Evolutionary conservation across 2,329 filamentous ascomycete genomes (phyloP).

Genomic region (Massarina eburnea): DNA sequence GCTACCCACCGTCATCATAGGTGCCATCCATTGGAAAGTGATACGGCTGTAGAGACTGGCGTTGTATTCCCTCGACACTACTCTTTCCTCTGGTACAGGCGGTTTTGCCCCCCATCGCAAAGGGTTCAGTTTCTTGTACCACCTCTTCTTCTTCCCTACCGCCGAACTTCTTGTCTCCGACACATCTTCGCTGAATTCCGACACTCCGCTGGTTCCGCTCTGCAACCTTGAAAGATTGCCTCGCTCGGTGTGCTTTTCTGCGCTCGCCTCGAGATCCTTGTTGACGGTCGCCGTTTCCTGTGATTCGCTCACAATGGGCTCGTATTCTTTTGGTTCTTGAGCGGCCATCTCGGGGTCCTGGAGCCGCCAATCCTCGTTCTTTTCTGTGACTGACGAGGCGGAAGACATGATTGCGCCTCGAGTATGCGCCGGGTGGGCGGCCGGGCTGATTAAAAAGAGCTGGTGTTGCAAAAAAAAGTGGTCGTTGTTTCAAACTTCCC

Average conservation of each 20-base stretch:
- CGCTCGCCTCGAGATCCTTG: slow-evolving; percentile 32
- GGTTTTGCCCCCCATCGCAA: slow-evolving; percentile 54
- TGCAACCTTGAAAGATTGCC: slow-evolving; percentile 29
- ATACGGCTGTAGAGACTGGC: slow-evolving; percentile 74
- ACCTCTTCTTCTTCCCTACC: slow-evolving; percentile 50
- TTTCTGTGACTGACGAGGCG: slow-evolving; percentile 21
- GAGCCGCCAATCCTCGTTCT: slow-evolving; percentile 42
- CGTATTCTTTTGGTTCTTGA: slow-evolving; percentile 38
- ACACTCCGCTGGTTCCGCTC: slow-evolving; percentile 29
- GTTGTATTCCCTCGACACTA: slow-evolving; percentile 67
- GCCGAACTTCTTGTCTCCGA: slow-evolving; percentile 28
- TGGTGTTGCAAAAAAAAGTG: background rate
- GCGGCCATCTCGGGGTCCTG: slow-evolving; percentile 40
- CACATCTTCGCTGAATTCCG: slow-evolving; percentile 33
- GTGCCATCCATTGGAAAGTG: slow-evolving; percentile 88
- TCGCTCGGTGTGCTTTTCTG: slow-evolving; percentile 20
- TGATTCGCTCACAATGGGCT: slow-evolving; percentile 45
- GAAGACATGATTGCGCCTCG: slow-evolving; percentile 17
- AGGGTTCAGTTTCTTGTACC: slow-evolving; percentile 60
- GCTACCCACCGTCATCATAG: slow-evolving; percentile 65
- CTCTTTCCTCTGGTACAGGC: slow-evolving; percentile 57
- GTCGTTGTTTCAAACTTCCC: background rate
- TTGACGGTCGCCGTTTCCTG: slow-evolving; percentile 38
- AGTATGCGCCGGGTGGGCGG: background rate
- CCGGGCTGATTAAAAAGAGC: background rate